Percentiles rank a stretch among this genome's conserved stretches.
phyloP scores from a whole-genome alignment of 1,139 yeast species.

The Arxiozyma slooffiae region DNA sequence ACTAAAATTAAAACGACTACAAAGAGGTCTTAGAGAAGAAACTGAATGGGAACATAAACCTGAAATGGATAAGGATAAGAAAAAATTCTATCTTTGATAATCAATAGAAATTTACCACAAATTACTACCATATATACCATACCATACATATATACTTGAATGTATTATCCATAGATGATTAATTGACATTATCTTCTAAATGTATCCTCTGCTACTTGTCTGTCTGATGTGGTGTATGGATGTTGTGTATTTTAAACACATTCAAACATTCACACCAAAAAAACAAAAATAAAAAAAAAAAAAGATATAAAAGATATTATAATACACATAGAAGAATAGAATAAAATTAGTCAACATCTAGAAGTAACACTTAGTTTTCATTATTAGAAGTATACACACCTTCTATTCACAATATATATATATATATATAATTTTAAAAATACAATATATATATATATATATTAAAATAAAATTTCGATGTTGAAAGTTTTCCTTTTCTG shows the following conservation, averaged over 20 bases:
- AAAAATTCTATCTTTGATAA: slow-evolving; percentile 67
- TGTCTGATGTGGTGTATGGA: too few relatives aligned
- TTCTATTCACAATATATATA: background rate
- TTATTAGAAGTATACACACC: background rate
- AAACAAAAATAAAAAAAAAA: too few relatives aligned
- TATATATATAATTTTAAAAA: too few relatives aligned
- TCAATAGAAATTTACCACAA: background rate
- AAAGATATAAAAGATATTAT: too few relatives aligned
- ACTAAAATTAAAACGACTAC: slow-evolving; percentile 73
- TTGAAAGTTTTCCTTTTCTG: background rate
- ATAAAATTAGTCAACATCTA: background rate
- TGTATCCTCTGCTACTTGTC: too few relatives aligned
- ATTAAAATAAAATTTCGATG: background rate
- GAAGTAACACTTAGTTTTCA: background rate
- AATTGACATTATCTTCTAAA: background rate
- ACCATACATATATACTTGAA: background rate
- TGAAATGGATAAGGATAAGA: slow-evolving; percentile 93
- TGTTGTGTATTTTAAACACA: too few relatives aligned
- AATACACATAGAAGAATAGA: background rate
- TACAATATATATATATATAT: background rate
- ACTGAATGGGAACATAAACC: slow-evolving; percentile 94
- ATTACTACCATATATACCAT: background rate
- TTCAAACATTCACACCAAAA: too few relatives aligned
- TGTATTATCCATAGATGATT: background rate
- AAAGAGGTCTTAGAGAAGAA: slow-evolving; percentile 84